Evolutionary conservation across 2,329 filamentous ascomycete genomes (phyloP).

Genomic region (Stromatinia cepivora): DNA sequence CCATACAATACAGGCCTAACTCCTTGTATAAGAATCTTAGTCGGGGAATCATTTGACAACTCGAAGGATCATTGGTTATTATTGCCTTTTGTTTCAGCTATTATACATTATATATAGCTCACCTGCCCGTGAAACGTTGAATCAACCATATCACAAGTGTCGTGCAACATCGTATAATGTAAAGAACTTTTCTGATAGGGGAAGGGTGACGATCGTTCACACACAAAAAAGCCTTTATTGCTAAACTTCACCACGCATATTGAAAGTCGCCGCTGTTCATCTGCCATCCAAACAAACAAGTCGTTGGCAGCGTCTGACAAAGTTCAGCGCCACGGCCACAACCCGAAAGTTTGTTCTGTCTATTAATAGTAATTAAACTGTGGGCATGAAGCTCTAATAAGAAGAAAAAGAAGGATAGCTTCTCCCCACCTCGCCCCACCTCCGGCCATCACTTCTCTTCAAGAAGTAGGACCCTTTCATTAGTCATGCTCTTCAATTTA

Average conservation of each 20-base stretch:
- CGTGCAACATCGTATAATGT: not conserved
- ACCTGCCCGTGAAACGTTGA: slow-evolving; percentile 5
- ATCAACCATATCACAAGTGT: slow-evolving; percentile 12
- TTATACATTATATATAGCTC: not conserved
- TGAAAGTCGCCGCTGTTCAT: not conserved
- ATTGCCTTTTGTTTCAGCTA: slow-evolving; percentile 16
- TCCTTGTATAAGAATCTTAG: not conserved
- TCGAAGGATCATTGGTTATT: slow-evolving; percentile 6
- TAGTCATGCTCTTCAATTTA: no score
- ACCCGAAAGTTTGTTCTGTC: not conserved
- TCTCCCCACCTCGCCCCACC: no score
- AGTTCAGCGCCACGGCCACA: slow-evolving; percentile 17
- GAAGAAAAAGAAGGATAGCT: not conserved
- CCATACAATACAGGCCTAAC: not conserved
- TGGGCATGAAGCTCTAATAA: slow-evolving; percentile 9
- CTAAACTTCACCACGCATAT: not conserved
- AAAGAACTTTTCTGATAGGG: slow-evolving; percentile 7
- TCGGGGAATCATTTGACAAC: not conserved
- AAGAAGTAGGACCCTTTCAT: no score
- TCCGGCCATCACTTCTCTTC: no score
- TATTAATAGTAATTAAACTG: slow-evolving; percentile 9
- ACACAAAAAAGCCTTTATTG: not conserved
- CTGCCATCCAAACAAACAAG: slow-evolving; percentile 15
- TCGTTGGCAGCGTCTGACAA: slow-evolving; percentile 17
- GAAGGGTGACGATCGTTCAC: not conserved